Conservation (phyloP, 805 yeast genomes). For the Barnettozyma pratensis region DNA sequence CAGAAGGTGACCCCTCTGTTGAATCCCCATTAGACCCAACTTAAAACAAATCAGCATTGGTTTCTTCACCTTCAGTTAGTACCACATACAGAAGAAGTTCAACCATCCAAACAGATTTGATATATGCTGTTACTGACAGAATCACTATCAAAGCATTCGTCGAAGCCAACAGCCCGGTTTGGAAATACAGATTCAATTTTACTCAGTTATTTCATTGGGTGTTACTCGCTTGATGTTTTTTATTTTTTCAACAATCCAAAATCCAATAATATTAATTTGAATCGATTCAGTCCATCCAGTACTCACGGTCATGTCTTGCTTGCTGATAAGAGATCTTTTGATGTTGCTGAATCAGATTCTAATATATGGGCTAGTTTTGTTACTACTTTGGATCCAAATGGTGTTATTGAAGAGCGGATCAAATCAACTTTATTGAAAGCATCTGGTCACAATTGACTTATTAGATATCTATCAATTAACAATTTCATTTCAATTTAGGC, state of each 20-base stretch:
- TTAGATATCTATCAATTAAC: not conserved
- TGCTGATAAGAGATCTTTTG: not conserved
- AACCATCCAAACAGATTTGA: not conserved
- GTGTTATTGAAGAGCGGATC: no score
- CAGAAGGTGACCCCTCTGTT: not conserved
- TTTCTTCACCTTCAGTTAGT: not conserved
- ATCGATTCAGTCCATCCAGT: not conserved
- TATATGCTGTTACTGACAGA: not conserved
- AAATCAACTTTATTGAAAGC: no score
- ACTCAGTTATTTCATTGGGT: not conserved
- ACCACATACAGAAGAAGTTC: not conserved
- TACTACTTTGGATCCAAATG: not conserved
- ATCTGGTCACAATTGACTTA: not conserved
- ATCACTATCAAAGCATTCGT: not conserved
- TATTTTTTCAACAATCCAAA: not conserved
- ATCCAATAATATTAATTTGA: not conserved
- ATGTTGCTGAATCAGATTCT: not conserved
- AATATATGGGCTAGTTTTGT: not conserved
- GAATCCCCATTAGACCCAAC: not conserved
- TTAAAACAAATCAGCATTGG: not conserved
- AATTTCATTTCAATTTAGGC: no score
- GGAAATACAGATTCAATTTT: not conserved
- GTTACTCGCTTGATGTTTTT: not conserved
- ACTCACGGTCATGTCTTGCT: not conserved
- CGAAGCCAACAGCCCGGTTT: not conserved